Evolutionary conservation across 2,329 filamentous ascomycete species (phyloP).

Genomic region (Fusarium multiceps): DNA sequence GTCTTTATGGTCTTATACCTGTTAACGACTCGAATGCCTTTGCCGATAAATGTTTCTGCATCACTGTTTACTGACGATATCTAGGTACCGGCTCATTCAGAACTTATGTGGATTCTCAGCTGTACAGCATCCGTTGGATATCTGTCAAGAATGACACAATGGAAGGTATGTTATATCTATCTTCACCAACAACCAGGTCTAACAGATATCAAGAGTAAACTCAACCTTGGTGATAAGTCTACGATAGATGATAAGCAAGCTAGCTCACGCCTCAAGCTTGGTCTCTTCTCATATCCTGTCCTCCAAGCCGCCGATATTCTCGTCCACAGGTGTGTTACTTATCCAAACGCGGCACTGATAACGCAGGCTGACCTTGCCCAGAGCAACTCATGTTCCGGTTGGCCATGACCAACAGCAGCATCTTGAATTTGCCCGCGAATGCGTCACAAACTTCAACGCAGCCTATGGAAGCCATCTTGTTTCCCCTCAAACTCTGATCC

Average conservation of each 20-base stretch:
- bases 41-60: neutral
- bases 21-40: neutral
- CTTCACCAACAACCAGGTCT: neutral
- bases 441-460: constrained; percentile 88
- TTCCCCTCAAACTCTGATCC: constrained; percentile 76
- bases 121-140: constrained; percentile 93
- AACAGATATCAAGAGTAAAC: constrained; percentile 70
- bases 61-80: neutral
- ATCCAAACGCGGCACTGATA: neutral
- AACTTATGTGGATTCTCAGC: constrained; percentile 97
- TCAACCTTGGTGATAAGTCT: constrained; percentile 70
- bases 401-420: constrained; percentile 97
- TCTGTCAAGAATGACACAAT: constrained; percentile 98
- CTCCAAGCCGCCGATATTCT: constrained; percentile 95
- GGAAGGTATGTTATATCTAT: constrained; percentile 74
- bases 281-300: constrained; percentile 95
- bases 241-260: constrained; percentile 68
- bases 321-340: constrained; percentile 71
- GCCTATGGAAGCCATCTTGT: constrained; percentile 73
- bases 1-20: constrained; percentile 11
- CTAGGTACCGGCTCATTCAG: constrained; percentile 80
- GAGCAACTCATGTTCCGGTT: constrained; percentile 93
- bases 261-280: constrained; percentile 77
- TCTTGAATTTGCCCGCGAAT: constrained; percentile 89
- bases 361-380: constrained; percentile 46